Evolutionary conservation across 2,329 filamentous ascomycete genomes (phyloP).

Genomic region (Trichophyton equinum): DNA sequence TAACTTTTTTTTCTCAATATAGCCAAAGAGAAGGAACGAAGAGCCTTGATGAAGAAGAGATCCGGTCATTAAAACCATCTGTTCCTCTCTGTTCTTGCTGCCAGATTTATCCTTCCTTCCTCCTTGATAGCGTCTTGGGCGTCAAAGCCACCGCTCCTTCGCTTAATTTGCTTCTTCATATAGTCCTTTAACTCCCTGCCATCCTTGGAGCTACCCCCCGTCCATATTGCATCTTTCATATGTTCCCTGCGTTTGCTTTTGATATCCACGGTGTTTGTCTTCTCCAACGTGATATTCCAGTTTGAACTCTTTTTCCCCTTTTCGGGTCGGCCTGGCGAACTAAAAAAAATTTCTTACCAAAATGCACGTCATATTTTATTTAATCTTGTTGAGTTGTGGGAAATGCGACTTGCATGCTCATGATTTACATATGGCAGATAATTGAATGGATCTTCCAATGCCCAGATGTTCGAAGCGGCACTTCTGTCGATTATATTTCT

Average conservation of each 20-base stretch:
- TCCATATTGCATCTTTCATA: not conserved
- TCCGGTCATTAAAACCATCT: conserved; percentile 28
- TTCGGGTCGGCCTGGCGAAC: not conserved
- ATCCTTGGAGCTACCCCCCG: not conserved
- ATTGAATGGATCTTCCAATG: not conserved
- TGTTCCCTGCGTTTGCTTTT: conserved; percentile 14
- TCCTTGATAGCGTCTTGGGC: not conserved
- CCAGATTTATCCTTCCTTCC: not conserved
- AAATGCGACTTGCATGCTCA: not conserved
- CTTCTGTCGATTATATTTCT: no score
- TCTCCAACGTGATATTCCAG: not conserved
- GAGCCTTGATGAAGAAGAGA: conserved; percentile 54
- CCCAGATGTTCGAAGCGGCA: not conserved
- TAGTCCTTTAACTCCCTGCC: not conserved
- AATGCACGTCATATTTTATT: not conserved
- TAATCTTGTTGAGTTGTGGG: not conserved
- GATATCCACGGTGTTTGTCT: conserved; percentile 28
- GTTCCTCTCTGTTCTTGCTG: no score
- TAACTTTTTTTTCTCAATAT: conserved; percentile 14
- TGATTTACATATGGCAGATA: not conserved
- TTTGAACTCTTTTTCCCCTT: not conserved
- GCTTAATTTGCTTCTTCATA: not conserved
- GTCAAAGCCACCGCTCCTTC: not conserved
- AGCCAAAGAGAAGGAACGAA: conserved; percentile 57
- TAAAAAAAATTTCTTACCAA: conserved; percentile 1